Percentiles rank a stretch among this genome's conserved stretches.
These are phyloP conservation scores for Phaeophleospora eucalypticola DNA, from an alignment of 2,329 filamentous ascomycete species.

Conservation along the genomic window DNA sequence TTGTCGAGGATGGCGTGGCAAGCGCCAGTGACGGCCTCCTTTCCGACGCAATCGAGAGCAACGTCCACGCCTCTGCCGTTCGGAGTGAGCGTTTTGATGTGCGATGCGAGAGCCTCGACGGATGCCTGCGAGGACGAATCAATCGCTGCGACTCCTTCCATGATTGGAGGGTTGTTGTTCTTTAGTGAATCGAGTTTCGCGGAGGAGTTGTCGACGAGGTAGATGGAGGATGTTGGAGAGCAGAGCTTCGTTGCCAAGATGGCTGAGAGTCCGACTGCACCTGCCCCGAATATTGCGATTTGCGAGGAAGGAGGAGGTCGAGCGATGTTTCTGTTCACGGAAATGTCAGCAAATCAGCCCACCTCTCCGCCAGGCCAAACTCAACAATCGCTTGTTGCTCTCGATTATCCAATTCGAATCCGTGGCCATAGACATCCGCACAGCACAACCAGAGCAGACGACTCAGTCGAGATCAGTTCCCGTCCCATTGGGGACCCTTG, in stretches of 20 bases:
- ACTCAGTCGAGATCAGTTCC: no score
- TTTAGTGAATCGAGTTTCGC: conserved; percentile 20
- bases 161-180: conserved; percentile 5
- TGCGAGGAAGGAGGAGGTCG: conserved; percentile 12
- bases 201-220: conserved; percentile 21
- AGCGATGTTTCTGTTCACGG: conserved; percentile 17
- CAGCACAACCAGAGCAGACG: no score
- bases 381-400: background rate
- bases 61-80: conserved; percentile 17
- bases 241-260: conserved; percentile 15
- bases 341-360: background rate
- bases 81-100: conserved; percentile 14
- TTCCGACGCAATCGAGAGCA: conserved; percentile 21
- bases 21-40: conserved; percentile 14
- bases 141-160: conserved; percentile 11
- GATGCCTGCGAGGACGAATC: conserved; percentile 5
- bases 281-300: conserved; percentile 22
- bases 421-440: no score
- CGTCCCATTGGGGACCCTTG: no score
- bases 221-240: conserved; percentile 3
- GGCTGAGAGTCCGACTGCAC: conserved; percentile 23
- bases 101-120: conserved; percentile 7
- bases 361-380: background rate
- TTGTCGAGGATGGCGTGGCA: conserved; percentile 17
- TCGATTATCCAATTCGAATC: no score